These are phyloP conservation scores for Melampsora americana DNA, from an alignment of 1,284 basidiomycete species.

Conservation along the genomic window DNA sequence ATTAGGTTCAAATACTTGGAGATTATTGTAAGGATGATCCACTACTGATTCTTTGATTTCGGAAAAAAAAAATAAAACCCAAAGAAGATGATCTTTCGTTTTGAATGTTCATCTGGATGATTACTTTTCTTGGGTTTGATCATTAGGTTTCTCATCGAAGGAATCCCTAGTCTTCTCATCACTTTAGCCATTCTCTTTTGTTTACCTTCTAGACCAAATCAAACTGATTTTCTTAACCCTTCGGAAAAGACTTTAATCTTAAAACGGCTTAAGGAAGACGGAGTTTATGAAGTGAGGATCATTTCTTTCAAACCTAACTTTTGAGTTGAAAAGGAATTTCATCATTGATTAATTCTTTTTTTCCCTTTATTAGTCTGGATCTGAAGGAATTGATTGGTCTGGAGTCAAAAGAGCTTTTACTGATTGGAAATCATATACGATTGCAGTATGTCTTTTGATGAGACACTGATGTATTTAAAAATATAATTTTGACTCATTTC, in stretches of 20 bases:
- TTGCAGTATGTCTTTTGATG: slow-evolving; percentile 56
- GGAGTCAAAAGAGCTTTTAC: slow-evolving; percentile 58
- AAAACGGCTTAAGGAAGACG: slow-evolving; percentile 69
- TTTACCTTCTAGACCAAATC: slow-evolving; percentile 74
- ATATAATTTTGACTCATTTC: no score
- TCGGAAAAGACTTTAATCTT: slow-evolving; percentile 70
- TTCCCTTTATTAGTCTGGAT: slow-evolving; percentile 13
- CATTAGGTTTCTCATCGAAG: slow-evolving; percentile 73
- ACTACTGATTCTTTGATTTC: no score
- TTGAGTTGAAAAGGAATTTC: no score
- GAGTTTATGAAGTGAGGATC: slow-evolving; percentile 61
- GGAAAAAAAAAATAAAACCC: no score
- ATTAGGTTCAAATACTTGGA: neutral
- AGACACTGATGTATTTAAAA: no score
- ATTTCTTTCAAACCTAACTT: no score
- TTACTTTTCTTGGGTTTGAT: no score
- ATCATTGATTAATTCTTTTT: no score
- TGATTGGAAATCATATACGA: slow-evolving; percentile 66
- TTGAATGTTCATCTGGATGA: no score
- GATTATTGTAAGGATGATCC: slow-evolving; percentile 53
- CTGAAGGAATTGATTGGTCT: slow-evolving; percentile 14
- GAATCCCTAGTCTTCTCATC: slow-evolving; percentile 66
- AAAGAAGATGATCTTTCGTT: no score
- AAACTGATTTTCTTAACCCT: slow-evolving; percentile 66
- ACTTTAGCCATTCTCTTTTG: slow-evolving; percentile 66